Conservation (phyloP, 2,329 filamentous ascomycete genomes). For the Aspergillus ruber region DNA sequence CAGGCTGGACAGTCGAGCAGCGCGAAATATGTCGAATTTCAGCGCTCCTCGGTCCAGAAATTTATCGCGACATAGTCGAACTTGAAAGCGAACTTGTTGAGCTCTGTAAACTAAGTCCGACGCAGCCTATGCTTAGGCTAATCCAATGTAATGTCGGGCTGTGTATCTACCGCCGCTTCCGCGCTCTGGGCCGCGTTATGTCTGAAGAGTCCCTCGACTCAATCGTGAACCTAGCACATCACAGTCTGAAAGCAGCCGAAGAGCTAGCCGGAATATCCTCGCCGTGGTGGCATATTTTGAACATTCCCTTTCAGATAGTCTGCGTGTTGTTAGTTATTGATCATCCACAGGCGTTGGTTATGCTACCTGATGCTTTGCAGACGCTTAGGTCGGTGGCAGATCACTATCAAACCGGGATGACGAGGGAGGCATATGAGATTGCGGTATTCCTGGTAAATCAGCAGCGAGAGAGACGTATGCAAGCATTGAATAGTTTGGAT, state of each 20-base stretch:
- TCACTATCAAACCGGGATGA: background rate
- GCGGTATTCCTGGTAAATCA: background rate
- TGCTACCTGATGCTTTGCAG: background rate
- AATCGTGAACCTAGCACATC: background rate
- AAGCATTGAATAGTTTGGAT: background rate
- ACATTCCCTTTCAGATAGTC: constrained; percentile 12
- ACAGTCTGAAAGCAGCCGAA: background rate
- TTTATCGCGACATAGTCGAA: background rate
- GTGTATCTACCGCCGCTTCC: constrained; percentile 4
- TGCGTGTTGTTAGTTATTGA: constrained; percentile 9
- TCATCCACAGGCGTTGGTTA: constrained; percentile 7
- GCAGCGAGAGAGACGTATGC: background rate
- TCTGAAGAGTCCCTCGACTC: background rate
- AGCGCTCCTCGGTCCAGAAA: constrained; percentile 3
- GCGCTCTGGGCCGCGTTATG: background rate
- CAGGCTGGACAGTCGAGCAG: constrained; percentile 5
- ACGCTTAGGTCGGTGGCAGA: constrained; percentile 3
- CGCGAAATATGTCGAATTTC: constrained; percentile 4
- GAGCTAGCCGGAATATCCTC: background rate
- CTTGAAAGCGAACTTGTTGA: constrained; percentile 3
- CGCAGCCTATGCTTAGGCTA: constrained; percentile 1
- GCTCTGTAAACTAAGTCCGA: background rate
- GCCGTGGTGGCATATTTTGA: constrained; percentile 15
- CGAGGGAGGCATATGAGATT: background rate
- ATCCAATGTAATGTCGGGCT: constrained; percentile 4